Percentiles rank a stretch among this genome's conserved stretches.
These are phyloP conservation scores for Metschnikowia bowlesiae DNA, from an alignment of 805 yeast genomes.

Conservation along the genomic window DNA sequence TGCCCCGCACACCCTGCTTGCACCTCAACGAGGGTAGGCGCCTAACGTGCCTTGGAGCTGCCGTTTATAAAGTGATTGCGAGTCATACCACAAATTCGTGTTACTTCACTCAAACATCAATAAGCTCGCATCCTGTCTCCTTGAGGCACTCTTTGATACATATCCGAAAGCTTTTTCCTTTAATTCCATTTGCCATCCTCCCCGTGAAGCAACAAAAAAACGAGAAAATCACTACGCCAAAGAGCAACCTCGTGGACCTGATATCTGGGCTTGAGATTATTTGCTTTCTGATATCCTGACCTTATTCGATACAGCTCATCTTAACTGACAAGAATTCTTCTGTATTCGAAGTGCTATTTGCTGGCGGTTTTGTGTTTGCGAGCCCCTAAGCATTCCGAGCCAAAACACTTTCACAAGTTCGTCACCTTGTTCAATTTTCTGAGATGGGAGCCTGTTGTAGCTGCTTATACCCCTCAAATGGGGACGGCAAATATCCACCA, in stretches of 20 bases:
- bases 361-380: constrained; percentile 1
- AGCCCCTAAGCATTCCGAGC: background rate
- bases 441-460: constrained; percentile 42
- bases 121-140: background rate
- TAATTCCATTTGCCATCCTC: background rate
- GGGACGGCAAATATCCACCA: constrained; percentile 67
- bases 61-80: background rate
- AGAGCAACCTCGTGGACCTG: constrained; percentile 1
- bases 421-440: background rate
- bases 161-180: background rate
- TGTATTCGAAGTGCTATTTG: background rate
- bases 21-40: constrained; percentile 2
- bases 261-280: background rate
- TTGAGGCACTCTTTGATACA: background rate
- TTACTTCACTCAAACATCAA: background rate
- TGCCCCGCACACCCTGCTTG: constrained; percentile 1
- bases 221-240: constrained; percentile 1
- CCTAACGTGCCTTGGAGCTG: background rate
- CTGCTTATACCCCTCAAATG: constrained; percentile 38
- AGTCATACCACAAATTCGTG: background rate
- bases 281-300: background rate
- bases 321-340: background rate
- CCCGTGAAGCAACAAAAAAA: constrained; percentile 1
- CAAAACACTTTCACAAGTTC: background rate
- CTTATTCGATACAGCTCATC: background rate